Base-by-base conservation (phyloP, 352 stramenopile genomes). In the Achlya hypogyna region DNA sequence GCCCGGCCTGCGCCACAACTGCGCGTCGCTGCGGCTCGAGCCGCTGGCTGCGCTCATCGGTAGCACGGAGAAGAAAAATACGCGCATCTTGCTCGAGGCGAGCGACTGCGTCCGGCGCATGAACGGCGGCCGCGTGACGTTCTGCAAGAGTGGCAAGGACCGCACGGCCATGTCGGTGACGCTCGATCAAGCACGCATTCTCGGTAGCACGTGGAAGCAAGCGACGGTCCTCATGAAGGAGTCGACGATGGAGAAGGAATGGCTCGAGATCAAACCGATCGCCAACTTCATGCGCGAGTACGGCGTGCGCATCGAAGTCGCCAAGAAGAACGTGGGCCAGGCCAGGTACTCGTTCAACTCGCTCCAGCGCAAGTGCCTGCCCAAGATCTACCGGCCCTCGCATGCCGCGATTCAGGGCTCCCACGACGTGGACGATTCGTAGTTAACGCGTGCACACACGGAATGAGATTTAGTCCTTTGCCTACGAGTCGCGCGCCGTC, bases 141-240 rank as follows among this genome's bases (percentile, higher is more conserved):
- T 98, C 80, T 99, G 96, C 82, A 99, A 99, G 70, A 97, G 82
- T n/a, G 96, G 96, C 29, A 99, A 99, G 72, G 96, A 99, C 76
- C 87, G 96, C 58, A 99, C 96, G 12, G 96, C 93, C 12, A 99
- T 99, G 96, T 96, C 95, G 58, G 87, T 97, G 23, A 98, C 95
- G 45, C 88, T 98, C 31, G 97, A 98, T 69, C 86, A 98, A 69
- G 88, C 93, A 22, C 84, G 96, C 28, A 53, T 67, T 34, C 14
- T 67, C 23, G 60, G 60, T 14, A 49, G 38, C 20, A n/a, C 31
- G 29, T 67, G 60, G 60, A 67, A 67, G 51, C 42, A 52, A 25
- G 45, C 43, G 32, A 49, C 60, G 28, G n/a, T 67, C 18, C 29
- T 67, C 38, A 38, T 67, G n/a, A 28, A 58, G 20, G 60, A 67